Evolutionary conservation across 192 early-diverging fungal species (phyloP), one percentile per base, ranked within the genome.

Genomic region (Backusella psychrophila): DNA sequence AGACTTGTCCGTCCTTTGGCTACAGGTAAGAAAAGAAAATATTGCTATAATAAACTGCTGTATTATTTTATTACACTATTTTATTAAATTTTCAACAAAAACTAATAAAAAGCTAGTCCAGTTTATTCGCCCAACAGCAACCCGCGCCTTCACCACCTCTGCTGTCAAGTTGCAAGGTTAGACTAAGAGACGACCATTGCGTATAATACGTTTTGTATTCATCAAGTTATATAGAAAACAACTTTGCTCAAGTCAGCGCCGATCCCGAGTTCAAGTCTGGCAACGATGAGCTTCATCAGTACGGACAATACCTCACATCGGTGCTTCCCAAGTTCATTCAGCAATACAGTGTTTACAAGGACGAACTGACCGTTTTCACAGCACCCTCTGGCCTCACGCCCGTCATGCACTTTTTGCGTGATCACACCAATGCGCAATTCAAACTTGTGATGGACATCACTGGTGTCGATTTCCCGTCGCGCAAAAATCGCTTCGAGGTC

Each of bases 331-430:
- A 97, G 83, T 98, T 88, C 81, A 93, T 99, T 65, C 98, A 99
- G 82, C 98, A 97, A 85, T 94, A 94, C 81, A 95, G 95, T 31
- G 93, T 99, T 71, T 98, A 96, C 92, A 98, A 98, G 85, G 95
- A 99, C 75, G 98, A 99, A 83, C 87, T 99, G 52, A 94, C 94
- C 21, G 82, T 99, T 71, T 95, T 96, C 84, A 90, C 96, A 66
- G 94, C 96, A 36, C 97, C 98, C 14, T 87, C 89, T 11, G 91
- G 89, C 1, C 71, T 99, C 23, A 69, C 87, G 26, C 93, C 88
- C 19, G 94, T 95, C 72, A 88, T 94, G 80, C 87, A 89, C 78
- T 99, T 99, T 76, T 88, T 99, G 74, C 92, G 95, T 71, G 96
- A 98, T 82, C 96, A 99, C 86, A 93, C 93, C 38, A 93, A 92